phyloP scores from a whole-genome alignment of 345 rosid genomes.

The Streptanthus diversifolius region DNA sequence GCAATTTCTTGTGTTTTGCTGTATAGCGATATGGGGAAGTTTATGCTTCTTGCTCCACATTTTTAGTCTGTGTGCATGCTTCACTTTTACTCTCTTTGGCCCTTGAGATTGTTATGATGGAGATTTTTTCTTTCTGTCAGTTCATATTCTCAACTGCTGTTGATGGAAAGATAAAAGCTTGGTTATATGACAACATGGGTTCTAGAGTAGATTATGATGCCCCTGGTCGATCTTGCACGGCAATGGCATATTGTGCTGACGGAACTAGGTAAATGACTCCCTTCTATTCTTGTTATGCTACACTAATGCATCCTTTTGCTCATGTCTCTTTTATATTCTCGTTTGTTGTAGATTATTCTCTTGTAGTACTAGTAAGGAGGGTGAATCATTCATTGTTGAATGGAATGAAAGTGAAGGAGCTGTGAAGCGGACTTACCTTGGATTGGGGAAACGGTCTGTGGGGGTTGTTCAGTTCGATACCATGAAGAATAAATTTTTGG shows the following conservation, averaged over 20 bases:
- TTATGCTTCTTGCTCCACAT: background rate
- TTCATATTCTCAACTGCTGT: constrained; percentile 56
- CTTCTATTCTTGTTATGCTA: background rate
- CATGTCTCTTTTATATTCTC: constrained; percentile 1
- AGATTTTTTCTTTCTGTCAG: constrained; percentile 29
- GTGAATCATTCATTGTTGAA: constrained; percentile 61
- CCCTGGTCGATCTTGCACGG: constrained; percentile 70
- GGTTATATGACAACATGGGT: constrained; percentile 70
- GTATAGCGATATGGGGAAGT: background rate
- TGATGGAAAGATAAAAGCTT: constrained; percentile 77
- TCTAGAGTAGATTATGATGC: constrained; percentile 86
- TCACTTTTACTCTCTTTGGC: constrained; percentile 1
- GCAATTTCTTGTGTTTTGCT: background rate
- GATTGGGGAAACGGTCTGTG: constrained; percentile 56
- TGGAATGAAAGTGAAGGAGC: constrained; percentile 79
- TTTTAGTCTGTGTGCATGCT: background rate
- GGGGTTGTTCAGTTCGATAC: constrained; percentile 76
- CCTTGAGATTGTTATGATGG: constrained; percentile 3
- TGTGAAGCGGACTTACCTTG: constrained; percentile 58
- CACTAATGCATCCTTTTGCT: constrained; percentile 4
- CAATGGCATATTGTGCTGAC: constrained; percentile 81
- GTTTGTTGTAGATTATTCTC: constrained; percentile 50
- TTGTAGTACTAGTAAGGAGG: constrained; percentile 71
- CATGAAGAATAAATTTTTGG: constrained; percentile 57
- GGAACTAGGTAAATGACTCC: constrained; percentile 45